phyloP scores from a whole-genome alignment of 2,329 filamentous ascomycete genomes.

The Botrytis cinerea region DNA sequence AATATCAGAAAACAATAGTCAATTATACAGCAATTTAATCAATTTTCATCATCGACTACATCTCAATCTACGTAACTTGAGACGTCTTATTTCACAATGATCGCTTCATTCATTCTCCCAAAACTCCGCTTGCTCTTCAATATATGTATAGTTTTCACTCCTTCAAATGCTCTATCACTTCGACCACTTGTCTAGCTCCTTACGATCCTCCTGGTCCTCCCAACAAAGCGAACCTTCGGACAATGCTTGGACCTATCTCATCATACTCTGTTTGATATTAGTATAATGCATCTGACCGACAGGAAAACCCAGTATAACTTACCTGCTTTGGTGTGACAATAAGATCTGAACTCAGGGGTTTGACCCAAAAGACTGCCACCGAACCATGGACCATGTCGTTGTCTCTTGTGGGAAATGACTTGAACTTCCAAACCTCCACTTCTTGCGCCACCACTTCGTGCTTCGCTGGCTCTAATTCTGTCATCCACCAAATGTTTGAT shows the following conservation, averaged over 20 bases:
- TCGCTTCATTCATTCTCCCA: slow-evolving; percentile 15
- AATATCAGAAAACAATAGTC: not conserved
- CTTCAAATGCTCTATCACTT: slow-evolving; percentile 13
- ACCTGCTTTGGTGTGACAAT: slow-evolving; percentile 87
- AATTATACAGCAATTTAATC: slow-evolving; percentile 19
- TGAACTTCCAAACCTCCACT: slow-evolving; percentile 95
- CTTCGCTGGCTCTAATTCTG: slow-evolving; percentile 88
- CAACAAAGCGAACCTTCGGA: slow-evolving; percentile 88
- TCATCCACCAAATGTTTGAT: slow-evolving; percentile 95
- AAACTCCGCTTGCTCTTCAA: slow-evolving; percentile 21
- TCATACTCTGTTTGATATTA: slow-evolving; percentile 59
- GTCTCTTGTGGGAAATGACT: slow-evolving; percentile 95
- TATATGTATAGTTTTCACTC: slow-evolving; percentile 19
- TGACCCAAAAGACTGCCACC: slow-evolving; percentile 94
- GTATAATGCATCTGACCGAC: not conserved
- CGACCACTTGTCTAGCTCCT: not conserved
- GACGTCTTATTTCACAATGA: slow-evolving; percentile 11
- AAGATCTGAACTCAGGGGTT: slow-evolving; percentile 97
- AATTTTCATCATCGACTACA: slow-evolving; percentile 18
- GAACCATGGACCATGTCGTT: slow-evolving; percentile 98
- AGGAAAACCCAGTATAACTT: slow-evolving; percentile 7
- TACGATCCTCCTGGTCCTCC: slow-evolving; percentile 85
- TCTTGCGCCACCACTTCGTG: slow-evolving; percentile 81
- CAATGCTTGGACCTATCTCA: slow-evolving; percentile 94
- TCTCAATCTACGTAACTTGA: not conserved